A percentile compares a stretch with the other conserved stretches of the same genome.
These are phyloP conservation scores for Corynespora cassiicola DNA, from an alignment of 2,329 filamentous ascomycete species.

Conservation along the genomic window DNA sequence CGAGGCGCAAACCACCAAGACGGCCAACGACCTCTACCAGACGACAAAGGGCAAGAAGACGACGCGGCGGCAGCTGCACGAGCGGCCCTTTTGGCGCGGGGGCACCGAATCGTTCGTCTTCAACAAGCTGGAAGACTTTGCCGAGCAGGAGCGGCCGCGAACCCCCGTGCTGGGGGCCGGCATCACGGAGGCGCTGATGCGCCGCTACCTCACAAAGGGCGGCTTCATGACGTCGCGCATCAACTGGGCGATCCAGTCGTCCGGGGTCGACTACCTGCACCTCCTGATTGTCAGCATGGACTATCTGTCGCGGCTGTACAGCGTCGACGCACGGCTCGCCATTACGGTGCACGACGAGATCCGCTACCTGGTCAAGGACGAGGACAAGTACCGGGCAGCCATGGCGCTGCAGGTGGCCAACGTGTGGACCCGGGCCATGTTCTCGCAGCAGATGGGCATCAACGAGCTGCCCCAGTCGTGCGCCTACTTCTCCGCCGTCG, in stretches of 20 bases:
- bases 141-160: slow-evolving; percentile 87
- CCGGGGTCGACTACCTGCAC: slow-evolving; percentile 95
- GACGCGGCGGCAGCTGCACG: slow-evolving; percentile 72
- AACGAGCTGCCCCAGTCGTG: slow-evolving; percentile 92
- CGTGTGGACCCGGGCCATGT: slow-evolving; percentile 97
- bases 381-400: slow-evolving; percentile 86
- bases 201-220: slow-evolving; percentile 83
- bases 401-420: slow-evolving; percentile 95
- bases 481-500: slow-evolving; percentile 94
- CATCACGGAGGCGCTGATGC: slow-evolving; percentile 94
- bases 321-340: slow-evolving; percentile 81
- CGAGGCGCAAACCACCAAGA: slow-evolving; percentile 77
- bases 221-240: slow-evolving; percentile 95
- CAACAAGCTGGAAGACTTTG: slow-evolving; percentile 97
- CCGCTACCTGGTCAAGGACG: slow-evolving; percentile 83
- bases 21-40: slow-evolving; percentile 81
- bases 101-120: slow-evolving; percentile 98
- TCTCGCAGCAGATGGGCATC: slow-evolving; percentile 95
- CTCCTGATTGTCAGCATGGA: slow-evolving; percentile 94
- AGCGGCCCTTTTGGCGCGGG: slow-evolving; percentile 88
- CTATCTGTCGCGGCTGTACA: slow-evolving; percentile 84
- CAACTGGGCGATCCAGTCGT: slow-evolving; percentile 99
- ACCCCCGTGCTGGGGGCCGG: slow-evolving; percentile 93
- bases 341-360: slow-evolving; percentile 99
- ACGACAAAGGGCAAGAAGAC: slow-evolving; percentile 92